A percentile compares a stretch with the other conserved stretches of the same genome.
Conservation (phyloP, 306 rosid genomes). For the Vigna angularis region DNA sequence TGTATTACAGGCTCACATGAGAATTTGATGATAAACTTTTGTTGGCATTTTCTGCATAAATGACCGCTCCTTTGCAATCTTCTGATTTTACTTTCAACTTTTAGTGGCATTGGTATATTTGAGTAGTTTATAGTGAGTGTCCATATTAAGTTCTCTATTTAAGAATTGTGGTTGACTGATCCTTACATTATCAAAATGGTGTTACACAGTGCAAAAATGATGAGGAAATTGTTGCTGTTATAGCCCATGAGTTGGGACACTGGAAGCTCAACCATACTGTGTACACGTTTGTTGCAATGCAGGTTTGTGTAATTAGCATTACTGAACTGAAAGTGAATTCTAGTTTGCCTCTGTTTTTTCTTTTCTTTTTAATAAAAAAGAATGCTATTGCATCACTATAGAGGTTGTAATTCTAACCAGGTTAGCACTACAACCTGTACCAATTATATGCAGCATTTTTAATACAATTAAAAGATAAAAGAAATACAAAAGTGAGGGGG, state of each 20-base stretch:
- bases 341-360: conserved; percentile 4
- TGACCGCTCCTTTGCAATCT: background rate
- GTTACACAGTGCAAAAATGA: conserved; percentile 84
- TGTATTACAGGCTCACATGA: background rate
- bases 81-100: background rate
- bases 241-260: conserved; percentile 98
- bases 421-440: too few species aligned
- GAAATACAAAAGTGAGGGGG: too few species aligned
- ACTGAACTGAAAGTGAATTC: conserved; percentile 35
- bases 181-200: conserved; percentile 31
- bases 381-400: too few species aligned
- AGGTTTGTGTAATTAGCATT: conserved; percentile 63
- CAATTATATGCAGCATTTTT: too few species aligned
- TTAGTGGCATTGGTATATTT: background rate
- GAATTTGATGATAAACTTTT: background rate
- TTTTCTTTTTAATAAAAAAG: too few species aligned
- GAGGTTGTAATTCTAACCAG: too few species aligned
- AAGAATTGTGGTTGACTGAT: conserved; percentile 10
- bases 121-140: conserved; percentile 8
- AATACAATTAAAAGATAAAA: too few species aligned
- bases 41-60: background rate
- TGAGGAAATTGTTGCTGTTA: conserved; percentile 96
- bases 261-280: conserved; percentile 97
- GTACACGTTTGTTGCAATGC: conserved; percentile 93
- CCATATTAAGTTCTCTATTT: conserved; percentile 14